Base-by-base conservation (phyloP, 208 protist species). In the Leishmania tropica region DNA sequence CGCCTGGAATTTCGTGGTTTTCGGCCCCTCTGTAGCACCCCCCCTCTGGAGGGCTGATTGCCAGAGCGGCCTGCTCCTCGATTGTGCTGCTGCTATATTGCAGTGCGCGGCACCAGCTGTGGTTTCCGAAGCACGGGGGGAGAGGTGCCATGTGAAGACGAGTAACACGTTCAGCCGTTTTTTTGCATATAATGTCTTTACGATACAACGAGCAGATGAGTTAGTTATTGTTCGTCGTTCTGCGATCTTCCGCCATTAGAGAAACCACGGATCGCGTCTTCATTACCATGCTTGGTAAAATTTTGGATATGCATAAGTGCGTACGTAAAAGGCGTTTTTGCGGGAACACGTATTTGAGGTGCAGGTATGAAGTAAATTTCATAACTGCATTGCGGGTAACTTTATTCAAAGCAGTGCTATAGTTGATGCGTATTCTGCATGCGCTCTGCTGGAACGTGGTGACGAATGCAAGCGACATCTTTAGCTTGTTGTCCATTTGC, bases 51-150 rank as follows among this genome's bases (percentile, higher is more conserved):
- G 0, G 15, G 17, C 51, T 54, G 51, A 17, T 54, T 54, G 51
- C 51, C 0, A 4, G 15, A 3, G 2, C 0, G 0, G 1, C 17
- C 51, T 0, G 2, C 4, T 54, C 17, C 2, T 54, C 51, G 51
- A 21, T 54, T 5, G 6, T 54, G 51, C 51, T 21, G 5, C 51
- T 6, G 51, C 4, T 54, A 54, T 54, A 21, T 0, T 0, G 10
- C 51, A 54, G 7, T 54, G 51, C 3, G 2, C 51, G 2, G 51
- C 10, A 5, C 17, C 2, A 5, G 17, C 15, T 54, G 15, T 54
- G 15, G 17, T 54, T 54, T 54, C 0, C 6, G 51, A 54, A 5
- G 0, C 17, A 6, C 4, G 5, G 51, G 1, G 15, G 51, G 0
- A 54, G 51, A 54, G 13, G 1, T 54, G 51, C 51, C 17, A 10